Percentiles rank a stretch among this genome's conserved stretches.
phyloP scores from a whole-genome alignment of 2,329 filamentous ascomycete species.

The Cyphellophora attinorum region DNA sequence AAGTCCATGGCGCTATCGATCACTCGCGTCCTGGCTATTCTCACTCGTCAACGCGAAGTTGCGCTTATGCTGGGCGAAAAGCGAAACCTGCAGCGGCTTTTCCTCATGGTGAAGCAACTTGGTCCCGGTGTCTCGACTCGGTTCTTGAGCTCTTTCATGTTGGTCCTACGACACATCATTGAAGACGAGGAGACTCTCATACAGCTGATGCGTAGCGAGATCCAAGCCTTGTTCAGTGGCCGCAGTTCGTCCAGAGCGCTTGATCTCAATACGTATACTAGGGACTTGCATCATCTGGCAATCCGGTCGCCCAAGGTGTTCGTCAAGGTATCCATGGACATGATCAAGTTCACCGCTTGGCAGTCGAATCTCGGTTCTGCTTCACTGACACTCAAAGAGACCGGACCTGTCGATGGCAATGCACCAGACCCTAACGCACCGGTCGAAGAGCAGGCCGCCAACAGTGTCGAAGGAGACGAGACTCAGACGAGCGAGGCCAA shows the following conservation, averaged over 20 bases:
- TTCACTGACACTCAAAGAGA: slow-evolving; percentile 25
- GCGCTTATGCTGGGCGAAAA: slow-evolving; percentile 74
- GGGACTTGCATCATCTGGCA: slow-evolving; percentile 67
- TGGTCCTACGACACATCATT: slow-evolving; percentile 81
- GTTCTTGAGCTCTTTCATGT: slow-evolving; percentile 63
- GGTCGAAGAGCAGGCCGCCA: slow-evolving; percentile 6
- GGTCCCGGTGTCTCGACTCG: slow-evolving; percentile 67
- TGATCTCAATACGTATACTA: slow-evolving; percentile 65
- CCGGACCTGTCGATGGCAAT: slow-evolving; percentile 31
- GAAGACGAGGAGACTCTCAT: slow-evolving; percentile 88
- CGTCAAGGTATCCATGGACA: slow-evolving; percentile 76
- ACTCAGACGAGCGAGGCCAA: slow-evolving; percentile 9
- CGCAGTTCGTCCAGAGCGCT: slow-evolving; percentile 42
- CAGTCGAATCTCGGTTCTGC: slow-evolving; percentile 6
- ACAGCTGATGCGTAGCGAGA: slow-evolving; percentile 86
- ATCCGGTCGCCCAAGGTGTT: slow-evolving; percentile 78
- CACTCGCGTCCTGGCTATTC: slow-evolving; percentile 71
- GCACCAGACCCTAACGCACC: slow-evolving; percentile 1
- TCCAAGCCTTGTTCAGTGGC: slow-evolving; percentile 64
- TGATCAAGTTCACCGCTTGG: slow-evolving; percentile 53
- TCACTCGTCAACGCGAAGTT: slow-evolving; percentile 69
- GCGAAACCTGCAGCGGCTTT: slow-evolving; percentile 78
- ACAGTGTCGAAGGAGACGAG: slow-evolving; percentile 33
- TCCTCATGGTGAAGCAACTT: slow-evolving; percentile 91
- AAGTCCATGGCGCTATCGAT: slow-evolving; percentile 75